Base-by-base conservation (phyloP, 768 basidiomycete species). In the Lactifluus rugatus region DNA sequence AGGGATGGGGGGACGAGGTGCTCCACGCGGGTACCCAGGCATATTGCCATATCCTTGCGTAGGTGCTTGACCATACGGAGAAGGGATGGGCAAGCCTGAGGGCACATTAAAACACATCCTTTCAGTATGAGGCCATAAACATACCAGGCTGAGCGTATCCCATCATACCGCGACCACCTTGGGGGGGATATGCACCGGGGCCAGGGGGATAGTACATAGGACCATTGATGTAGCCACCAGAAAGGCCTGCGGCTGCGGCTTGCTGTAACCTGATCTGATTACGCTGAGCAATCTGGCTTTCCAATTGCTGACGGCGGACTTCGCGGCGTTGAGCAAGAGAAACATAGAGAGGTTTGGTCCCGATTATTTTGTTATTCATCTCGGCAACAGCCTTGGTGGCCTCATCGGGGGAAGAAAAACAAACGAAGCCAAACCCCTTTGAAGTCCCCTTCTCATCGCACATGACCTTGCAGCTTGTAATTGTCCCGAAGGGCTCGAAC, bases 341-440 rank as follows among this genome's bases (percentile, higher is more conserved):
- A 70, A 99, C 96, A 70, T 98, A 99, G 67, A 99, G 83, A 53
- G 96, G 96, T 77, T 99, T 99, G 65, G 87, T 83, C 62, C 95
- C 95, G 68, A 98, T 91, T 87, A 98, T 98, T 78, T 95, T 95
- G 83, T 96, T 97, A 82, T 99, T 99, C 93, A 99, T 96, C 78
- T 99, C 96, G 55, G 93, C 90, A 60, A 98, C 93, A 61, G 96
- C 96, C 78, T 98, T 98, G 69, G 93, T 97, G 23, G 96, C 94
- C 75, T 99, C 96, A 65, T 99, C 96, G 48, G 96, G 93, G 53
- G 93, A 87, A 36, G 93, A 92, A 80, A 93, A 99, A 75, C 96
- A 99, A 66, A 99, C 96, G 70, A 99, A 99, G 64, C 96, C 96
- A 69, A 99, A 99, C 65, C 95, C 93, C 72, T 93, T 93, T 10